Percentiles rank a stretch among this genome's conserved stretches.
These are phyloP conservation scores for Aspergillus thermomutatus DNA, from an alignment of 2,329 filamentous ascomycete genomes.

Conservation along the genomic window DNA sequence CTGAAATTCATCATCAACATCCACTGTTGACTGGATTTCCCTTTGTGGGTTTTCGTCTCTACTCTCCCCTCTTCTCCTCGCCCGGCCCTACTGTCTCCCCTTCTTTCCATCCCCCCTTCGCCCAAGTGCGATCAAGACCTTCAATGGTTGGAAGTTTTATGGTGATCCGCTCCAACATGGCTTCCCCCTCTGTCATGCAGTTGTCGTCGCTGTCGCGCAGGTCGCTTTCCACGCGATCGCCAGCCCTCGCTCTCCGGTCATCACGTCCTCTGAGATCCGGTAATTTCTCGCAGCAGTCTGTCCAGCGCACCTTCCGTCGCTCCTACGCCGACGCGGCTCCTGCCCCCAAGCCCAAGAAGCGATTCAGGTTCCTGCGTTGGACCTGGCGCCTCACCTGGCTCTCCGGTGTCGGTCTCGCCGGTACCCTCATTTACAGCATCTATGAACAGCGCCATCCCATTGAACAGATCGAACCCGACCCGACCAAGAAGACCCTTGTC, in stretches of 20 bases:
- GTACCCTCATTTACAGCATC: conserved; percentile 74
- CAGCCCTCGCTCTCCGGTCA: conserved; percentile 22
- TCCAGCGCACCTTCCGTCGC: conserved; percentile 42
- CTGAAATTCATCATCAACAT: not conserved
- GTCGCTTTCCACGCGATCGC: conserved; percentile 29
- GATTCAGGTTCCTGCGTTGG: conserved; percentile 72
- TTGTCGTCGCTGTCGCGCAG: conserved; percentile 36
- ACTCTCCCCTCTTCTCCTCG: not conserved
- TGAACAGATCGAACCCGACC: conserved; percentile 75
- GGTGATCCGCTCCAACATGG: conserved; percentile 33
- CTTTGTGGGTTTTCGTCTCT: conserved; percentile 4
- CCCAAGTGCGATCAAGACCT: conserved; percentile 21
- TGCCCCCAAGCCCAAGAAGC: conserved; percentile 48
- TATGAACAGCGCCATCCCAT: conserved; percentile 77
- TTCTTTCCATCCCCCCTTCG: conserved; percentile 5
- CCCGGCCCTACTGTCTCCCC: too few relatives aligned
- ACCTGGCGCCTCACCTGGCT: conserved; percentile 80
- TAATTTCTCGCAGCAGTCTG: conserved; percentile 18
- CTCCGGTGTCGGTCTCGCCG: conserved; percentile 65
- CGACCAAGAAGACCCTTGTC: conserved; percentile 93
- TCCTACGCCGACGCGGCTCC: conserved; percentile 51
- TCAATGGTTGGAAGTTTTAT: conserved; percentile 36
- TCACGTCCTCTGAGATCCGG: conserved; percentile 24
- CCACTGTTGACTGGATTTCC: conserved; percentile 12
- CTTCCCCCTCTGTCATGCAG: conserved; percentile 29